A percentile compares a stretch with the other conserved stretches of the same genome.
Evolutionary conservation across 2,329 filamentous ascomycete genomes (phyloP).

Genomic region (Ascochyta lentis): DNA sequence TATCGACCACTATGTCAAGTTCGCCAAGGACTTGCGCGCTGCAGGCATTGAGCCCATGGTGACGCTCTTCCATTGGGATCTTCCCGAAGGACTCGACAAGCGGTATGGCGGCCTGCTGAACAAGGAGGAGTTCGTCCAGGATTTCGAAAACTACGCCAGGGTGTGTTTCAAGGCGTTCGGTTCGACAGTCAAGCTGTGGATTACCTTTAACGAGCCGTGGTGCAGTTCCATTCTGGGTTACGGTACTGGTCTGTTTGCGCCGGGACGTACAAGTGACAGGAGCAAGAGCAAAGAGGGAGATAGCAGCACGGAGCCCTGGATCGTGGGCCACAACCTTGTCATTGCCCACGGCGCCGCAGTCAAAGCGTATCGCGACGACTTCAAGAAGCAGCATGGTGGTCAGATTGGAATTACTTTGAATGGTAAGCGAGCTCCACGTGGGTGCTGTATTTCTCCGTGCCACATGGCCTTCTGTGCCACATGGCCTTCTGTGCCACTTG

Average conservation of each 20-base stretch:
- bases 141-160: conserved; percentile 80
- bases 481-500: conserved; percentile 11
- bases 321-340: conserved; percentile 79
- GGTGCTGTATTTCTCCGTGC: conserved; percentile 18
- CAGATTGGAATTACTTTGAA: conserved; percentile 90
- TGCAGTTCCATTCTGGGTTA: conserved; percentile 84
- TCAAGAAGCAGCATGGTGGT: conserved; percentile 73
- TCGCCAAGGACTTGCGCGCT: conserved; percentile 77
- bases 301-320: conserved; percentile 79
- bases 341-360: conserved; percentile 82
- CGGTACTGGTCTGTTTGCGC: conserved; percentile 77
- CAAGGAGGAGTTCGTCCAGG: conserved; percentile 80
- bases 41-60: conserved; percentile 81
- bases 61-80: conserved; percentile 88
- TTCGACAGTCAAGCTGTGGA: conserved; percentile 83
- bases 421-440: conserved; percentile 56
- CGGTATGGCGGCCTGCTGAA: conserved; percentile 83
- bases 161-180: conserved; percentile 75
- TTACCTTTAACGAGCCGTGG: conserved; percentile 91
- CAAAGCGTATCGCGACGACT: conserved; percentile 82
- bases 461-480: conserved; percentile 5
- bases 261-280: conserved; percentile 80
- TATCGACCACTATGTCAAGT: conserved; percentile 77
- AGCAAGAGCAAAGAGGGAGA: conserved; percentile 74
- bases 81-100: conserved; percentile 78